phyloP scores from a whole-genome alignment of 2,329 filamentous ascomycete species.

The Cladosporium phlei region DNA sequence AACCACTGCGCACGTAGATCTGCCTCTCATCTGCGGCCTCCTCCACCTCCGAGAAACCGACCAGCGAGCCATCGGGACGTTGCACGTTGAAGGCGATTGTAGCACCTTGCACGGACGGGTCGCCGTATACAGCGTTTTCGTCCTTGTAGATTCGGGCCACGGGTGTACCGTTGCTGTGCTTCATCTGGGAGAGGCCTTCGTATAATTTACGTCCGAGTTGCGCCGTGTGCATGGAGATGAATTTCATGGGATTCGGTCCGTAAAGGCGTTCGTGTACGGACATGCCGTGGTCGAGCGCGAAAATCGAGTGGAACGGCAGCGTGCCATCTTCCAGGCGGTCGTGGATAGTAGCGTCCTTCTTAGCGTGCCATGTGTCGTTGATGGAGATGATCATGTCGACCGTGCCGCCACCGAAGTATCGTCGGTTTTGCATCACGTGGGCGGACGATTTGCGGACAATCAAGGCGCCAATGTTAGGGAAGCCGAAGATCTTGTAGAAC shows the following conservation, averaged over 20 bases:
- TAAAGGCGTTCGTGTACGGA: conserved; percentile 54
- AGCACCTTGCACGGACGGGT: conserved; percentile 53
- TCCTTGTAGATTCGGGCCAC: conserved; percentile 55
- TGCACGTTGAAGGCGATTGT: conserved; percentile 62
- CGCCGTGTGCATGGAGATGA: conserved; percentile 55
- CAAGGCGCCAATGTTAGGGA: conserved; percentile 58
- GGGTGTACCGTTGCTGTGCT: conserved; percentile 50
- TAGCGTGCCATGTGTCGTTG: conserved; percentile 51
- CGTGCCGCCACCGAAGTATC: conserved; percentile 66
- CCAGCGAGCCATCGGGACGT: conserved; percentile 47
- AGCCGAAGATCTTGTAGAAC: conserved; percentile 65
- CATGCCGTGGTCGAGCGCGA: conserved; percentile 58
- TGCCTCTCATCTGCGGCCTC: conserved; percentile 49
- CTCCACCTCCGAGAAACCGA: conserved; percentile 58
- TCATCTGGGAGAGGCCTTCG: conserved; percentile 44
- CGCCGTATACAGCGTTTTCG: conserved; percentile 44
- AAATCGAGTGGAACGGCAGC: conserved; percentile 60
- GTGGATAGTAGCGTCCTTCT: conserved; percentile 51
- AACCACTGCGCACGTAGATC: conserved; percentile 59
- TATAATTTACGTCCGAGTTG: conserved; percentile 50
- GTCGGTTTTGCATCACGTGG: conserved; percentile 50
- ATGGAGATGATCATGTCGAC: conserved; percentile 55
- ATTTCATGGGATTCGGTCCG: conserved; percentile 53
- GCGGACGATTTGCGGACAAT: conserved; percentile 54
- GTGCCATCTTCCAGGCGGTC: conserved; percentile 64